Evolutionary conservation across 331 rosid species (phyloP).

Genomic region (Telfairia occidentalis): DNA sequence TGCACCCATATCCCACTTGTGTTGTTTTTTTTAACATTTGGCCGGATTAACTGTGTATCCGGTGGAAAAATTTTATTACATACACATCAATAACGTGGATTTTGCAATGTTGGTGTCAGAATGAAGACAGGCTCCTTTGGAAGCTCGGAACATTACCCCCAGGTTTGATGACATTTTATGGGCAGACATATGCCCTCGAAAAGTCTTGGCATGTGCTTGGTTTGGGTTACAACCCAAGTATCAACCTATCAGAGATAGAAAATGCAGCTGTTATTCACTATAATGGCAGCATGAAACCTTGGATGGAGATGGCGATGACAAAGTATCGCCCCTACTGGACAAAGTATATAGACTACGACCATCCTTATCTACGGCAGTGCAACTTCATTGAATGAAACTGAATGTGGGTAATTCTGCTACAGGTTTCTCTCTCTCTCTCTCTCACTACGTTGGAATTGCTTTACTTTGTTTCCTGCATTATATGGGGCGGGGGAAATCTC

Average conservation of each 20-base stretch:
- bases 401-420: slow-evolving; percentile 13
- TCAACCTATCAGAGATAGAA: slow-evolving; percentile 47
- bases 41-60: not conserved
- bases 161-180: slow-evolving; percentile 85
- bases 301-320: slow-evolving; percentile 90
- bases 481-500: slow-evolving; percentile 3
- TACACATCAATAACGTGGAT: not conserved
- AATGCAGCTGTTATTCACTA: slow-evolving; percentile 88
- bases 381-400: slow-evolving; percentile 37
- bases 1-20: slow-evolving; percentile 10
- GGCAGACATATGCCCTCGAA: slow-evolving; percentile 67
- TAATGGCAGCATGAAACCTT: slow-evolving; percentile 95
- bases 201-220: slow-evolving; percentile 99
- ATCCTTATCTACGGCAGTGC: slow-evolving; percentile 72
- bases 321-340: slow-evolving; percentile 79
- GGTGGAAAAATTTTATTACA: not conserved
- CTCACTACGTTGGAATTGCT: slow-evolving; percentile 17
- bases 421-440: not conserved
- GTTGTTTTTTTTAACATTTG: not conserved
- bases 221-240: slow-evolving; percentile 89
- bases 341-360: slow-evolving; percentile 63
- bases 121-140: slow-evolving; percentile 88
- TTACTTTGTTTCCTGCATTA: slow-evolving; percentile 1
- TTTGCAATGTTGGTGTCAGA: slow-evolving; percentile 35
- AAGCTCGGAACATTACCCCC: slow-evolving; percentile 97